phyloP scores from a whole-genome alignment of 2,329 filamentous ascomycete genomes.

The Neopestalotiopsis sp. region DNA sequence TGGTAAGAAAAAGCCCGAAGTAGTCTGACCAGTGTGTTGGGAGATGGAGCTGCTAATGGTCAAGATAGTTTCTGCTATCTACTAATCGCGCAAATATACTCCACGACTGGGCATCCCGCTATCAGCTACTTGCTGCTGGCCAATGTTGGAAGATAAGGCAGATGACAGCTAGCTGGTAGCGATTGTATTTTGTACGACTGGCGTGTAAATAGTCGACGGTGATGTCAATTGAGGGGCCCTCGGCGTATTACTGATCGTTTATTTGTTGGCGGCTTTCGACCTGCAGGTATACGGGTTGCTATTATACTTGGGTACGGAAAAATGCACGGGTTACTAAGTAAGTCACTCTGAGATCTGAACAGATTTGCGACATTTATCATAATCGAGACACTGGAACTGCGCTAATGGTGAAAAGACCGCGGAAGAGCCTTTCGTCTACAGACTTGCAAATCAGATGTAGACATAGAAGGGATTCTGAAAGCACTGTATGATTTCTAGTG shows the following conservation, averaged over 20 bases:
- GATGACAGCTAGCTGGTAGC: background rate
- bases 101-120: background rate
- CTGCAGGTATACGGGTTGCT: too few relatives aligned
- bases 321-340: too few relatives aligned
- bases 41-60: background rate
- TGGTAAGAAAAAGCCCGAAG: background rate
- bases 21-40: background rate
- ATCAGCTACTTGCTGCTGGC: background rate
- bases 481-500: accelerated
- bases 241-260: background rate
- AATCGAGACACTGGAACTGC: background rate
- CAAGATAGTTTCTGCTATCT: background rate
- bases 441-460: too few relatives aligned
- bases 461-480: too few relatives aligned
- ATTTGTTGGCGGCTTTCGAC: too few relatives aligned
- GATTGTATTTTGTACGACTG: background rate
- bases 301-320: too few relatives aligned
- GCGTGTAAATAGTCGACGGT: background rate
- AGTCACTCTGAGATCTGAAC: too few relatives aligned
- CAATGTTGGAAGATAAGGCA: too few relatives aligned
- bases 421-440: too few relatives aligned
- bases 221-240: background rate
- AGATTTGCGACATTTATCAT: background rate
- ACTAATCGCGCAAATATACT: background rate
- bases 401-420: too few relatives aligned